Evolutionary conservation across 179 eudicot genomes (phyloP).

Genomic region (Gypsophila paniculata): DNA sequence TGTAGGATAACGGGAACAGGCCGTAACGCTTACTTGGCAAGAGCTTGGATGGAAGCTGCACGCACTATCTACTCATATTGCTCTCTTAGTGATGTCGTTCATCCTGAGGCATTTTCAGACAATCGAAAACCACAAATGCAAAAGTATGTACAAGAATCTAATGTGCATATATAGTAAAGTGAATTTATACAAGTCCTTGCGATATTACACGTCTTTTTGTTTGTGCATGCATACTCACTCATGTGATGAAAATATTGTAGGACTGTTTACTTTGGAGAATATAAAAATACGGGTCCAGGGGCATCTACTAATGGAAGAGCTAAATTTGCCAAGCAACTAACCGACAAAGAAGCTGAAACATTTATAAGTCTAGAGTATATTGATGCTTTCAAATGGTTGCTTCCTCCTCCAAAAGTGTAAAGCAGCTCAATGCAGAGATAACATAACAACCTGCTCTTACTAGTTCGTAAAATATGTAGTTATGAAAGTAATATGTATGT

Average conservation of each 20-base stretch:
- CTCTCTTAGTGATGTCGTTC: conserved; percentile 17
- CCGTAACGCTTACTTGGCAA: conserved; percentile 18
- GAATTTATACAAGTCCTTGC: too few relatives aligned
- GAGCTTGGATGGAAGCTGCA: conserved; percentile 35
- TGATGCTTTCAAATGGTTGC: conserved; percentile 33
- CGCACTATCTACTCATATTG: conserved; percentile 24
- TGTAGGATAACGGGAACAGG: conserved; percentile 49
- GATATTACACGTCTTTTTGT: neutral
- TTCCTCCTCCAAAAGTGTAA: conserved; percentile 31
- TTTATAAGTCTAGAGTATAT: conserved; percentile 26
- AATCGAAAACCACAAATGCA: conserved; percentile 19
- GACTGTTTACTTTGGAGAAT: conserved; percentile 26
- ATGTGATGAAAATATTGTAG: neutral
- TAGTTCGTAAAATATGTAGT: too few relatives aligned
- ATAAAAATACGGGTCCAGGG: conserved; percentile 25
- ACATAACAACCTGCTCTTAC: too few relatives aligned
- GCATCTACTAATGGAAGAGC: conserved; percentile 11
- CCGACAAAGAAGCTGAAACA: conserved; percentile 15
- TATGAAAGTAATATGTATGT: too few relatives aligned
- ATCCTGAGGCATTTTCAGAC: conserved; percentile 35
- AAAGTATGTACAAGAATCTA: conserved; percentile 34
- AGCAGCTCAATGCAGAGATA: too few relatives aligned
- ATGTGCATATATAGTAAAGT: too few relatives aligned
- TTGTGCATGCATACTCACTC: too few relatives aligned
- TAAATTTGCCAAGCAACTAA: conserved; percentile 18